Evolutionary conservation across 176 grass and related monocot species (phyloP), one percentile per base, ranked within the genome.

Genomic region (Eremochloa ophiuroides): DNA sequence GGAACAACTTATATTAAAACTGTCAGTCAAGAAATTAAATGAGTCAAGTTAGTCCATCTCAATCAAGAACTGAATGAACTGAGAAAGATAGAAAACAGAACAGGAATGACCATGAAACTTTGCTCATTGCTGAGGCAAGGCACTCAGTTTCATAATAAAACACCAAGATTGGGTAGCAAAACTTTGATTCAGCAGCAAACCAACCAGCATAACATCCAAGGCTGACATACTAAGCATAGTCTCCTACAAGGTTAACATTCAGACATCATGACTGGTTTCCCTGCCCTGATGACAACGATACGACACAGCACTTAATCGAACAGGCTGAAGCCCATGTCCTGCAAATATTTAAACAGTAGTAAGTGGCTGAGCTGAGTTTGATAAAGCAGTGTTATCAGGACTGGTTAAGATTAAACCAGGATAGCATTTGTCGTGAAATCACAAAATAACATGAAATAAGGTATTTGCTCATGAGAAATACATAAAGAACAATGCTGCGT

Each of bases 241-340:
- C 14, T 63, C 61, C 29, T 30, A 63, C 14, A 63, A 18, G 27
- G 14, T 63, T 63, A 56, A 63, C 16, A 63, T 63, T 17, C 15
- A 2, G 29, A 65, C 62, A 65, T 65, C 15, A 65, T 18, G 8
- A 34, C 30, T 65, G 62, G 62, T 65, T 20, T 34, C 62, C 62
- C 16, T 65, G 62, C 30, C 15, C 29, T 65, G 30, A 31, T 60
- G 56, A 60, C 14, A 27, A 27, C 22, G 2, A 59, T 56, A 48
- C 8, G 55, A 25, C 23, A 59, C 13, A 66, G 2, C 13, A 29
- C 30, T 62, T 61, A 87, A 51, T 87, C 85, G 2, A 87, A 87
- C 39, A 87, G 55, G 35, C 78, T 76, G 71, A 87, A 87, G 30
- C 85, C 78, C 85, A 87, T 87, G 78, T 87, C 85, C 78, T 87